These are phyloP conservation scores for Phenoliferia sp. DNA, from an alignment of 1,284 basidiomycete genomes.

Conservation along the genomic window DNA sequence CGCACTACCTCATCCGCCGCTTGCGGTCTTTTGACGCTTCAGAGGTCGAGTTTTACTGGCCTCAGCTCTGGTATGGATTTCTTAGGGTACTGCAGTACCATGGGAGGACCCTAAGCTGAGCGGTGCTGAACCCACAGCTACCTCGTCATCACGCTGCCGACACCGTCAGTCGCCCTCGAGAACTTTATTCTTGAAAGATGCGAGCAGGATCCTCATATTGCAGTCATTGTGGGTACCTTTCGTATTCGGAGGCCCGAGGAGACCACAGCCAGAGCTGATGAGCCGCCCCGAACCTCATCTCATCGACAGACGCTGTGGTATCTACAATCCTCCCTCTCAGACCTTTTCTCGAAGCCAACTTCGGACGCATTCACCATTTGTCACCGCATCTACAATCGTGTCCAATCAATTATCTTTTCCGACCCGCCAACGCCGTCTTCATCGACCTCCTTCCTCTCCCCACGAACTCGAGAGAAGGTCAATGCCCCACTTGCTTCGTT, in stretches of 20 bases:
- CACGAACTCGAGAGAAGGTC: slow-evolving; percentile 49
- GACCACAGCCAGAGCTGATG: not conserved
- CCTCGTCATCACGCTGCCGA: slow-evolving; percentile 82
- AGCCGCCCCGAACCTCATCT: not conserved
- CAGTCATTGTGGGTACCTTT: slow-evolving; percentile 69
- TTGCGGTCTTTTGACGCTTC: slow-evolving; percentile 69
- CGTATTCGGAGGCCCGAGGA: not conserved
- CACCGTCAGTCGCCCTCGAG: slow-evolving; percentile 82
- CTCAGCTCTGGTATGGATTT: slow-evolving; percentile 61
- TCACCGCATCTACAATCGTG: slow-evolving; percentile 83
- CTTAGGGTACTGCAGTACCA: not conserved
- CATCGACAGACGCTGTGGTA: slow-evolving; percentile 84
- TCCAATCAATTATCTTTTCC: slow-evolving; percentile 95
- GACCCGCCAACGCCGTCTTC: slow-evolving; percentile 63
- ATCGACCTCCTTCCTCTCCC: not conserved
- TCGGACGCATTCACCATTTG: slow-evolving; percentile 85
- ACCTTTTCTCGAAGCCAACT: slow-evolving; percentile 59
- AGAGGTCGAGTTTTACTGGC: slow-evolving; percentile 91
- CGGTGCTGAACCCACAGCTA: slow-evolving; percentile 63
- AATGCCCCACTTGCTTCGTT: slow-evolving; percentile 67
- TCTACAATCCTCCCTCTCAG: slow-evolving; percentile 89
- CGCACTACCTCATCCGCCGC: slow-evolving; percentile 84
- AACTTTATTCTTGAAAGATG: slow-evolving; percentile 81
- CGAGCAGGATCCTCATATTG: slow-evolving; percentile 84
- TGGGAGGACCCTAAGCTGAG: not conserved